A percentile compares a stretch with the other conserved stretches of the same genome.
These are phyloP conservation scores for Oryza meyeriana DNA, from an alignment of 176 grass and related monocot species.

Conservation along the genomic window DNA sequence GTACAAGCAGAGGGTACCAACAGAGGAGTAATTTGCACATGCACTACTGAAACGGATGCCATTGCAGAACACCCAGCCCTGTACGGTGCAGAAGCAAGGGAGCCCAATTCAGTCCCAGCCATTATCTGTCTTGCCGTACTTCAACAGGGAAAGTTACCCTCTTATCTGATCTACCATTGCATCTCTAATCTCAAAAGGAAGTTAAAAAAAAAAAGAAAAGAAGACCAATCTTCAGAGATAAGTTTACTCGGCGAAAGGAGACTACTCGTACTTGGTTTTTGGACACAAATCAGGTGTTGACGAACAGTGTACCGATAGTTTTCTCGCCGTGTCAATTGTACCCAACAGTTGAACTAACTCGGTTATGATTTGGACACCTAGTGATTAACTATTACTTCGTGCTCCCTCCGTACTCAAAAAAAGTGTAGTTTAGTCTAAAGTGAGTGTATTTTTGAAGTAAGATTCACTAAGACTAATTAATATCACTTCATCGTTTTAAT, in stretches of 20 bases:
- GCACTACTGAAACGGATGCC: conserved; percentile 8
- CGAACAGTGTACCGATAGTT: background rate
- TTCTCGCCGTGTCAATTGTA: background rate
- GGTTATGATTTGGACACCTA: background rate
- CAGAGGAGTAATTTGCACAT: conserved; percentile 46
- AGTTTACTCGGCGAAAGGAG: background rate
- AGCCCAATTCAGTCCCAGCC: conserved; percentile 24
- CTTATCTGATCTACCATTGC: background rate
- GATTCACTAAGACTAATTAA: too few relatives aligned
- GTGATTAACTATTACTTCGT: background rate
- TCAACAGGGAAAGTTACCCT: background rate
- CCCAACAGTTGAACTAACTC: background rate
- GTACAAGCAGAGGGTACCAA: conserved; percentile 32
- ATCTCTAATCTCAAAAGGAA: background rate
- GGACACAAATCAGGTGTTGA: background rate
- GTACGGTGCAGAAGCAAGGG: background rate
- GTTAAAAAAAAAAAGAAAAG: background rate
- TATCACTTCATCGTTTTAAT: too few relatives aligned
- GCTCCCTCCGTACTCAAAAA: too few relatives aligned
- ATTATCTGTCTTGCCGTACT: background rate
- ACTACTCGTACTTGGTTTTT: background rate
- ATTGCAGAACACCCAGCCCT: background rate
- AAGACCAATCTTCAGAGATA: background rate
- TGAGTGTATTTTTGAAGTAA: too few relatives aligned
- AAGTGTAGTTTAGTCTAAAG: too few relatives aligned